Evolutionary conservation across 495 filamentous ascomycete species (phyloP).

Genomic region (Podospora fimiseda): DNA sequence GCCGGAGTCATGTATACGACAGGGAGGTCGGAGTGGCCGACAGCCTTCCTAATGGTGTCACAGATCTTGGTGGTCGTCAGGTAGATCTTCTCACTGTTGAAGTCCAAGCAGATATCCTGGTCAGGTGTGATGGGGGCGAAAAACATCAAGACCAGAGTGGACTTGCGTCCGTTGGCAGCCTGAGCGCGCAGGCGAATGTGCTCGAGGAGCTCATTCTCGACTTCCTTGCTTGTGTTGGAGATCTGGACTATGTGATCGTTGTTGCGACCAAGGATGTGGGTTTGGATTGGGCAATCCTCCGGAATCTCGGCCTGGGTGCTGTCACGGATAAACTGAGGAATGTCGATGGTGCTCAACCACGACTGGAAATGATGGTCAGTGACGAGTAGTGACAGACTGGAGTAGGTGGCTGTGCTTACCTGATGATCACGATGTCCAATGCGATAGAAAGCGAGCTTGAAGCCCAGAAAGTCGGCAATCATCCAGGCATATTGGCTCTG

Average conservation of each 20-base stretch:
- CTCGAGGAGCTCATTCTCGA: slow-evolving; percentile 14
- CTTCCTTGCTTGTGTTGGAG: slow-evolving; percentile 8
- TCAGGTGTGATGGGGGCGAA: slow-evolving; percentile 30
- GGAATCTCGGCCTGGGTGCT: slow-evolving; percentile 8
- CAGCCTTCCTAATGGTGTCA: slow-evolving; percentile 12
- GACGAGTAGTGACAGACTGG: too few species aligned
- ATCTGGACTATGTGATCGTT: slow-evolving; percentile 19
- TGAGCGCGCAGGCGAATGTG: slow-evolving; percentile 16
- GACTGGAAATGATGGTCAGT: slow-evolving; percentile 15
- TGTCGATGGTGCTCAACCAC: slow-evolving; percentile 26
- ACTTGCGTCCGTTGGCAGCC: slow-evolving; percentile 5
- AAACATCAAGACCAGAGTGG: slow-evolving; percentile 26
- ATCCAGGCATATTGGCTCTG: slow-evolving; percentile 31
- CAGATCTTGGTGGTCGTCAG: slow-evolving; percentile 13
- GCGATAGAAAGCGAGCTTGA: slow-evolving; percentile 27
- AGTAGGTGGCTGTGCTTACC: slow-evolving; percentile 5
- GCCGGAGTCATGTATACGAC: slow-evolving; percentile 20
- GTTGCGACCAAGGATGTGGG: slow-evolving; percentile 7
- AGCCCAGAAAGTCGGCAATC: slow-evolving; percentile 31
- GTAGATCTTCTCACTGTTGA: slow-evolving; percentile 4
- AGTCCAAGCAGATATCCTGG: slow-evolving; percentile 30
- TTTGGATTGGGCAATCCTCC: neutral
- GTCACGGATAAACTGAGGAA: slow-evolving; percentile 10
- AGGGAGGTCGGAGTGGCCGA: slow-evolving; percentile 12
- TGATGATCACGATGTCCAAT: slow-evolving; percentile 14